Base-by-base conservation (phyloP, 768 basidiomycete species). In the Phylloporus arenicola region DNA sequence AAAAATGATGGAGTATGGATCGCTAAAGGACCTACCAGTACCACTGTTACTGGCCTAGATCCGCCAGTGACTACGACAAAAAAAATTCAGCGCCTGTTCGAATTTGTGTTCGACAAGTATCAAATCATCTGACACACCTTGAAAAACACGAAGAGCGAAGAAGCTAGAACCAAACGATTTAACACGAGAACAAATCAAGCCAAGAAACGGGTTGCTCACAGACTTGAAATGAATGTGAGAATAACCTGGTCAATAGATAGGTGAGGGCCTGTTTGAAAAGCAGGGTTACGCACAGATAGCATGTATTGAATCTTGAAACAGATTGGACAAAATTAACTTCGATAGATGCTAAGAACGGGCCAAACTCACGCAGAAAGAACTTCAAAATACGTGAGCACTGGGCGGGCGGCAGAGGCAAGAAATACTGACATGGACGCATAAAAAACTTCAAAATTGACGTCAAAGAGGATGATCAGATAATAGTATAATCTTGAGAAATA, bases 301-400 rank as follows among this genome's bases (percentile, higher is more conserved):
- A 61, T 19, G 33, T 57, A 57, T 31, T 69, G 65, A 31, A 57
- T 16, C 67, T 67, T 52, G 12, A 37, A 8, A 22, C 3, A 17
- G 6, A 42, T 40, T n/a, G n/a, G 17, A 25, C 6, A 31, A 10
- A 44, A 53, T 50, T 29, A 57, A 24, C 22, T 11, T 14, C 22
- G 10, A 12, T 3, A 1, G 8, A 30, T 31, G 20, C n/a, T 46
- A 22, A 37, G 31, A 41, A 33, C n/a, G 2, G 8, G 11, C n/a
- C 10, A 30, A 2, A 64, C 66, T 61, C 47, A 68, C 66, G 34
- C 68, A 69, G 40, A 68, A 68, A 22, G 63, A 49, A 25, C 66
- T 68, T 10, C 40, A 11, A 34, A 37, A 45, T 20, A 29, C 3
- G 42, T 63, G 38, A 58, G 46, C 24, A 30, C 17, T 31, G 11